Evolutionary conservation across 805 yeast species (phyloP).

Genomic region (Kodamaea restingae): DNA sequence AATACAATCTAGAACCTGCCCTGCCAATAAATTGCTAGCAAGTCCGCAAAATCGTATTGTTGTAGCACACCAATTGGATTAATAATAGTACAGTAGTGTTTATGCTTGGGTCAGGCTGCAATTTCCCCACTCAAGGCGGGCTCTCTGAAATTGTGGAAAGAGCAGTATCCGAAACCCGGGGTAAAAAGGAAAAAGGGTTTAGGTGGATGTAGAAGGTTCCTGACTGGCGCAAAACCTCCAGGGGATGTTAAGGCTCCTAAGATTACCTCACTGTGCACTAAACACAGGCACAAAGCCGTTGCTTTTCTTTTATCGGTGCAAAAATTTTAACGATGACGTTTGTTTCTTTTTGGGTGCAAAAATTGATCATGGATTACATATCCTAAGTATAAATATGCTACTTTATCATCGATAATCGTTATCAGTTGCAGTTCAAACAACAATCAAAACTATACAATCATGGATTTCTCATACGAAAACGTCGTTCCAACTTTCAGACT

Average conservation of each 20-base stretch:
- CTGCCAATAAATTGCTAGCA: too few relatives aligned
- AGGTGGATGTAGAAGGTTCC: too few relatives aligned
- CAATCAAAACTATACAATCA: slow-evolving; percentile 3
- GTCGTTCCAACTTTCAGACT: slow-evolving; percentile 62
- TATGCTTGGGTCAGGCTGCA: too few relatives aligned
- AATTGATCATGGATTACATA: not conserved
- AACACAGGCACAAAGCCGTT: not conserved
- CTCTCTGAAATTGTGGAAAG: not conserved
- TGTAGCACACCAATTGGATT: too few relatives aligned
- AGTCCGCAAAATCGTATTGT: too few relatives aligned
- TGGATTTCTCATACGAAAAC: slow-evolving; percentile 38
- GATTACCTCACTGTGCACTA: slow-evolving; percentile 1
- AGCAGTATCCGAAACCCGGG: not conserved
- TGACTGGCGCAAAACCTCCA: too few relatives aligned
- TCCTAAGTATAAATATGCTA: slow-evolving; percentile 3
- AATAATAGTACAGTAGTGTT: too few relatives aligned
- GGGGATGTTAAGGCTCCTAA: too few relatives aligned
- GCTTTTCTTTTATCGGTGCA: slow-evolving; percentile 1
- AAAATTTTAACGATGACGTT: slow-evolving; percentile 4
- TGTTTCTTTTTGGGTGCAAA: slow-evolving; percentile 3
- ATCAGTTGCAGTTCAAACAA: not conserved
- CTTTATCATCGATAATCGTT: not conserved
- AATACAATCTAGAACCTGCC: too few relatives aligned
- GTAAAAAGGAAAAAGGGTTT: too few relatives aligned
- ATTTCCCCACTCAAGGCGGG: slow-evolving; percentile 4